Evolutionary conservation across 345 rosid genomes (phyloP).

Genomic region (Salix caprea): DNA sequence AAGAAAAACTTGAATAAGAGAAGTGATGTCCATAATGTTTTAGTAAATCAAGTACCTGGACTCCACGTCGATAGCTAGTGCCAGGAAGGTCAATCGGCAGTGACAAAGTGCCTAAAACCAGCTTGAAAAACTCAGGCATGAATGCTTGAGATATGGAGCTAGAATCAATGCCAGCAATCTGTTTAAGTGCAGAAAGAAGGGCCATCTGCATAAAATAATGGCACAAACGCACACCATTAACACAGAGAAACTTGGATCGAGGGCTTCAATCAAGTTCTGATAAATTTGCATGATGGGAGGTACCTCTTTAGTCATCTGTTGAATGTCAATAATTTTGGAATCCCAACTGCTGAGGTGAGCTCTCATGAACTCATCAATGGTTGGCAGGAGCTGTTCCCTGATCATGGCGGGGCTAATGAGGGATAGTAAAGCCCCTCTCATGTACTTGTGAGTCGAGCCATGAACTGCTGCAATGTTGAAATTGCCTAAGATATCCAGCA

Average conservation of each 20-base stretch:
- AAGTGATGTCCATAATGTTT: background rate
- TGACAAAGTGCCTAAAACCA: slow-evolving; percentile 71
- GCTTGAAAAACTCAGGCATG: slow-evolving; percentile 59
- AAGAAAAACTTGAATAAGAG: background rate
- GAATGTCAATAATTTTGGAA: slow-evolving; percentile 54
- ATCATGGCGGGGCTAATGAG: slow-evolving; percentile 57
- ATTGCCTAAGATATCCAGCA: slow-evolving; percentile 70
- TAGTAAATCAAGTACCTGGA: slow-evolving; percentile 41
- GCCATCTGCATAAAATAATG: slow-evolving; percentile 53
- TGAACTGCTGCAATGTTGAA: slow-evolving; percentile 77
- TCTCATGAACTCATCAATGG: slow-evolving; percentile 57
- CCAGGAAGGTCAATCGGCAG: slow-evolving; percentile 77
- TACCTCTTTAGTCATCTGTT: slow-evolving; percentile 73
- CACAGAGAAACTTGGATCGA: background rate
- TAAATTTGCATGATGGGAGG: background rate
- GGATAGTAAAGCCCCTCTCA: slow-evolving; percentile 65
- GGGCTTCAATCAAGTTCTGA: background rate
- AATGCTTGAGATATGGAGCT: slow-evolving; percentile 32
- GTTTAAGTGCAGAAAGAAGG: slow-evolving; percentile 49
- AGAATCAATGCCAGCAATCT: slow-evolving; percentile 45
- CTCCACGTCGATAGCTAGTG: slow-evolving; percentile 61
- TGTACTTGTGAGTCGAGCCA: slow-evolving; percentile 60
- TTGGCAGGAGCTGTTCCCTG: slow-evolving; percentile 53
- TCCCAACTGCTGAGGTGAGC: slow-evolving; percentile 55
- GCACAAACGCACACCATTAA: background rate